Conservation (phyloP, 805 yeast genomes). For the Kodamaea neixiangensis region DNA sequence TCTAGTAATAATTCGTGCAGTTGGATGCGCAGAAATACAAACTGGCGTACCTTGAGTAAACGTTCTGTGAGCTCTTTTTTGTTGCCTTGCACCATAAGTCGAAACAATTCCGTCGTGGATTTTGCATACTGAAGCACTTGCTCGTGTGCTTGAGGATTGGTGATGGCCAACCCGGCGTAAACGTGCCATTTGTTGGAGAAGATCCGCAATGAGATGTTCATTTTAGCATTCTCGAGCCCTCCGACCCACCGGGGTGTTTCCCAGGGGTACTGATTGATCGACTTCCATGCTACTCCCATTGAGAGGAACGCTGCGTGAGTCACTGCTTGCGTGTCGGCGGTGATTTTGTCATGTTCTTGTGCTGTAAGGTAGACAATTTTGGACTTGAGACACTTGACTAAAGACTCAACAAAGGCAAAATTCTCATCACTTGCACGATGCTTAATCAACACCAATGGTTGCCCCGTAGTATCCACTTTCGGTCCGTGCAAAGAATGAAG, state of each 20-base stretch:
- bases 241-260: slow-evolving; percentile 82
- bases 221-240: slow-evolving; percentile 94
- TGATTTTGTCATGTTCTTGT: slow-evolving; percentile 88
- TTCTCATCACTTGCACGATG: slow-evolving; percentile 64
- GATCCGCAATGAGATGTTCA: slow-evolving; percentile 87
- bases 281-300: slow-evolving; percentile 97
- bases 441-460: slow-evolving; percentile 84
- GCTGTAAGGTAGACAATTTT: slow-evolving; percentile 76
- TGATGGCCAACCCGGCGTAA: slow-evolving; percentile 94
- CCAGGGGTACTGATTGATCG: slow-evolving; percentile 88
- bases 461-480: slow-evolving; percentile 82
- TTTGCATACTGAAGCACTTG: slow-evolving; percentile 89
- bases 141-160: slow-evolving; percentile 90
- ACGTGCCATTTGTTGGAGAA: slow-evolving; percentile 97
- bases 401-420: slow-evolving; percentile 58
- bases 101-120: slow-evolving; percentile 78
- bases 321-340: slow-evolving; percentile 98
- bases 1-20: slow-evolving; percentile 65
- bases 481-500: slow-evolving; percentile 97
- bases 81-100: slow-evolving; percentile 75
- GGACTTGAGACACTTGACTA: slow-evolving; percentile 75
- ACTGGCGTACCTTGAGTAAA: slow-evolving; percentile 64
- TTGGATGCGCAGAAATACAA: slow-evolving; percentile 70
- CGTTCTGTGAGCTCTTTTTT: slow-evolving; percentile 59
- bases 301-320: slow-evolving; percentile 96